Conservation (phyloP, 176 grass and related monocot species). For the Hordeum marinum region DNA sequence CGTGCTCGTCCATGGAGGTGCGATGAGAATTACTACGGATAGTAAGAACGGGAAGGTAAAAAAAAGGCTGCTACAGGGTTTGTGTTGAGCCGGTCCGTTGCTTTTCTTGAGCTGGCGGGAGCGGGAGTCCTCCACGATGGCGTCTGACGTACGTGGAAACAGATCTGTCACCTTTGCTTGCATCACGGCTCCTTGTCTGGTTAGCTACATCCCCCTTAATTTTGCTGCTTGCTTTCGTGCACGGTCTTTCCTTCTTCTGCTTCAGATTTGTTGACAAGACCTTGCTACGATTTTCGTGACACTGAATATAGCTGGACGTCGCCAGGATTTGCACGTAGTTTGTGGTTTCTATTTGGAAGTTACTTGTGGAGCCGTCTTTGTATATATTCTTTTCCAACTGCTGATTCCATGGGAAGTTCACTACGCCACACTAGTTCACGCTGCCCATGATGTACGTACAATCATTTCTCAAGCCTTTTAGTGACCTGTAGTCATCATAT, state of each 20-base stretch:
- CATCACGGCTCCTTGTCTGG: not conserved
- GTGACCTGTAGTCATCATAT: too few species aligned
- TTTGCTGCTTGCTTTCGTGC: not conserved
- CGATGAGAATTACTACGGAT: too few species aligned
- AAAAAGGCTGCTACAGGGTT: not conserved
- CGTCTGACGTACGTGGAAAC: not conserved
- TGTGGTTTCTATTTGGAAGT: not conserved
- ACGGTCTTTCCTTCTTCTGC: not conserved
- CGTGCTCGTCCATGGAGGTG: too few species aligned
- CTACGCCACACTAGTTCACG: too few species aligned
- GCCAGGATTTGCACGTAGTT: not conserved
- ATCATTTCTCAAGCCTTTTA: too few species aligned
- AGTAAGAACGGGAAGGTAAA: not conserved
- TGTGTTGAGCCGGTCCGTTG: not conserved
- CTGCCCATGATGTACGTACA: too few species aligned
- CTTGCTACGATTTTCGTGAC: not conserved
- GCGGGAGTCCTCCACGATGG: not conserved
- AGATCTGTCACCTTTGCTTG: not conserved
- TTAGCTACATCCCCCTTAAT: not conserved
- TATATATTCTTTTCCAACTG: too few species aligned
- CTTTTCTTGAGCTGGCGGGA: not conserved
- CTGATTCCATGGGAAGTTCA: too few species aligned
- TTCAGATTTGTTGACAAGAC: not conserved
- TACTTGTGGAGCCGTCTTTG: too few species aligned
- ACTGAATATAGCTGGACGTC: not conserved